Evolutionary conservation across 2,329 filamentous ascomycete genomes (phyloP).

Genomic region (Colletotrichum graminicola): DNA sequence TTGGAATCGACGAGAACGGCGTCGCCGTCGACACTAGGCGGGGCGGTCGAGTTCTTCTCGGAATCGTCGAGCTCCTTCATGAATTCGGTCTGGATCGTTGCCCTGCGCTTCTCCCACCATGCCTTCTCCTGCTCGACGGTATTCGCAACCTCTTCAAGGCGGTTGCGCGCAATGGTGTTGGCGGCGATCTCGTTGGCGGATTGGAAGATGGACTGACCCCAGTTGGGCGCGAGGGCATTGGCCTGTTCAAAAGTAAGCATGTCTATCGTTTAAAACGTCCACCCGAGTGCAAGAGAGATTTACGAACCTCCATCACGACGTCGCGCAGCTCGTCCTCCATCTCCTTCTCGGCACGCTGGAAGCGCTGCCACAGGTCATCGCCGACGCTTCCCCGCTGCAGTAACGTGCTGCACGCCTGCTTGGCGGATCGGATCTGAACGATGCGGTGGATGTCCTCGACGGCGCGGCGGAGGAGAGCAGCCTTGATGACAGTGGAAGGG

Average conservation of each 20-base stretch:
- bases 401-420: constrained; percentile 86
- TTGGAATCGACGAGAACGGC: constrained; percentile 79
- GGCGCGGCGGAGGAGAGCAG: constrained; percentile 88
- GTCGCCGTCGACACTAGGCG: constrained; percentile 78
- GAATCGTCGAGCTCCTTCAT: constrained; percentile 86
- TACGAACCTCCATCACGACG: constrained; percentile 86
- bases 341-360: constrained; percentile 93
- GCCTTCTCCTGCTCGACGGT: constrained; percentile 81
- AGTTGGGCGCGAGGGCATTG: constrained; percentile 87
- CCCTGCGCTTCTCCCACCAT: constrained; percentile 92
- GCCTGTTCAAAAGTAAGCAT: constrained; percentile 67
- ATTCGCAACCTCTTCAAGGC: constrained; percentile 79
- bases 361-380: constrained; percentile 95
- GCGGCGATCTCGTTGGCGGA: constrained; percentile 95
- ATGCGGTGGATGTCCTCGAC: constrained; percentile 94
- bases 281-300: background rate
- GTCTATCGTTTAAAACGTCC: background rate
- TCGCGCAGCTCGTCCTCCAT: constrained; percentile 96
- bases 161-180: constrained; percentile 81
- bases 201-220: constrained; percentile 97
- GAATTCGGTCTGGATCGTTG: constrained; percentile 79
- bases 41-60: constrained; percentile 59
- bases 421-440: constrained; percentile 87
- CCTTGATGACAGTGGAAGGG: constrained; percentile 87
- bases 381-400: constrained; percentile 93